A percentile compares a stretch with the other conserved stretches of the same genome.
These are phyloP conservation scores for Phytophthora palmivora DNA, from an alignment of 352 stramenopile genomes.

Conservation along the genomic window DNA sequence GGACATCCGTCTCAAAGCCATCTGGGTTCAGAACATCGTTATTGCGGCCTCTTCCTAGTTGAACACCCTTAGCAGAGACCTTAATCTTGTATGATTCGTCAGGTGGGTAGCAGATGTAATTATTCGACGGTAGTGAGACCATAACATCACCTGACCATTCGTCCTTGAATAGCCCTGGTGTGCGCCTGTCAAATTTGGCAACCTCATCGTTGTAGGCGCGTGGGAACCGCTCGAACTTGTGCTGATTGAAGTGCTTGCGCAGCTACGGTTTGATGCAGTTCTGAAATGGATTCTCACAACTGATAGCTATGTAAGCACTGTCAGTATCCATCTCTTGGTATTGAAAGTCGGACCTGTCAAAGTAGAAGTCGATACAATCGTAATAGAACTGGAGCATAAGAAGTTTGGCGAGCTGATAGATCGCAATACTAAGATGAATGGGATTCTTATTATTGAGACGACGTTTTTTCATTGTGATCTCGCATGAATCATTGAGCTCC, in stretches of 20 bases:
- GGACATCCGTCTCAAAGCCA: too few species aligned
- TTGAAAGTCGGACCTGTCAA: conserved; percentile 9
- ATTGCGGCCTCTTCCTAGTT: too few species aligned
- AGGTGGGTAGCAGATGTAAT: too few species aligned
- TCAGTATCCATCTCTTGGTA: conserved; percentile 13
- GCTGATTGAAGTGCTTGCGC: conserved; percentile 7
- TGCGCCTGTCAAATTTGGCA: too few species aligned
- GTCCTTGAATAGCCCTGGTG: too few species aligned
- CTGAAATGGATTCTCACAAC: conserved; percentile 2
- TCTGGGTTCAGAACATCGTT: too few species aligned
- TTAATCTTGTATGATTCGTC: too few species aligned
- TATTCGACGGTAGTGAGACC: too few species aligned
- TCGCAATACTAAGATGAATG: conserved; percentile 6
- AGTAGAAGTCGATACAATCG: conserved; percentile 14
- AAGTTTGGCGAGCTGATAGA: conserved; percentile 14
- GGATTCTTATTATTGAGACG: conserved; percentile 6
- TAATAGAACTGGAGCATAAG: conserved; percentile 22
- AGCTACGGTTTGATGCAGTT: conserved; percentile 11
- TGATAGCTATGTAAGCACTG: neutral
- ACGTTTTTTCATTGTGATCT: conserved; percentile 8
- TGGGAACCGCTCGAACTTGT: conserved; percentile 15
- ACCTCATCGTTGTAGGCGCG: conserved; percentile 1
- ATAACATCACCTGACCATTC: too few species aligned
- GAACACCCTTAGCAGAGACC: neutral
- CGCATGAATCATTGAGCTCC: conserved; percentile 13